Percentiles rank a stretch among this genome's conserved stretches.
Conservation (phyloP, 345 rosid species). For the Brassica juncea region DNA sequence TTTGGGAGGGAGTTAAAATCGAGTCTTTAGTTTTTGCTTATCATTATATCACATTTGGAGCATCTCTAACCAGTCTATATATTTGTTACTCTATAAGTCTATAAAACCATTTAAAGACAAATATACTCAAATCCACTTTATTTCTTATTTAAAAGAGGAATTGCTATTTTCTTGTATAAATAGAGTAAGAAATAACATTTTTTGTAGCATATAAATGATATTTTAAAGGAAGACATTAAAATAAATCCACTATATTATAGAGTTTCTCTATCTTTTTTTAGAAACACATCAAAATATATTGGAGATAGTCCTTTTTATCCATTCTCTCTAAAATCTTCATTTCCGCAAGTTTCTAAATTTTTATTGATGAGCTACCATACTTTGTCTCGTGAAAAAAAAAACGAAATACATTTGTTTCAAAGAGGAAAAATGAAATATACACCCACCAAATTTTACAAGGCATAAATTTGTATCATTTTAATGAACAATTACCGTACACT, state of each 20-base stretch:
- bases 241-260: too few relatives aligned
- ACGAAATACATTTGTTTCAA: not conserved
- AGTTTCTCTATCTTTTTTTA: too few relatives aligned
- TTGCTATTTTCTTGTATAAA: not conserved
- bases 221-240: not conserved
- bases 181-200: not conserved
- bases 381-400: not conserved
- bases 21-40: too few relatives aligned
- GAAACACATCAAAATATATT: too few relatives aligned
- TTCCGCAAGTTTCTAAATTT: not conserved
- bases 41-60: too few relatives aligned
- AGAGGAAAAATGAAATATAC: not conserved
- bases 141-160: not conserved
- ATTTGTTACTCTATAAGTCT: too few relatives aligned
- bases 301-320: not conserved
- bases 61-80: too few relatives aligned
- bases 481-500: conserved; percentile 20
- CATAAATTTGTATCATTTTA: conserved; percentile 13
- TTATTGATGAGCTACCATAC: not conserved
- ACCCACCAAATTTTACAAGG: not conserved
- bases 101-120: not conserved
- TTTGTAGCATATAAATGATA: too few relatives aligned
- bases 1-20: not conserved
- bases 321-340: not conserved
- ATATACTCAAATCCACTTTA: not conserved